These are phyloP conservation scores for Camellia granthamiana DNA, from an alignment of 148 eudicot species.

Conservation along the genomic window DNA sequence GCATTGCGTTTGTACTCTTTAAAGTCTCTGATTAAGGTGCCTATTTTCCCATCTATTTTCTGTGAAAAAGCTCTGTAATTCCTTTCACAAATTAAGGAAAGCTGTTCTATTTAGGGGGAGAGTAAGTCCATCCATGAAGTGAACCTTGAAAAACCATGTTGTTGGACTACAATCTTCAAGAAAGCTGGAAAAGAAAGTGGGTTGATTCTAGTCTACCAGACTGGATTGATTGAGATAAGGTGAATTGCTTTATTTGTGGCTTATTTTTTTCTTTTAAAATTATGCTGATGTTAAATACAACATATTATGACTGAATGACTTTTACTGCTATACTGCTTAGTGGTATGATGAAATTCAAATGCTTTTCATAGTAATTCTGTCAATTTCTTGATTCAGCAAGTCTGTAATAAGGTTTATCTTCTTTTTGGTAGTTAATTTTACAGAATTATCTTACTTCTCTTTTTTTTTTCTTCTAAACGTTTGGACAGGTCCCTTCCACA, in stretches of 20 bases:
- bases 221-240: constrained; percentile 84
- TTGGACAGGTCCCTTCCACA: constrained; percentile 72
- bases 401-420: background rate
- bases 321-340: background rate
- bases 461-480: background rate
- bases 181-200: constrained; percentile 50
- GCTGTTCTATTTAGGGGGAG: constrained; percentile 50
- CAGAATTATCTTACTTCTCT: background rate
- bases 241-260: constrained; percentile 24
- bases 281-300: background rate
- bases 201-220: constrained; percentile 67
- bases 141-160: constrained; percentile 55
- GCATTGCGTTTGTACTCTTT: constrained; percentile 50
- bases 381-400: background rate
- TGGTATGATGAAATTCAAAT: background rate
- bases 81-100: constrained; percentile 7
- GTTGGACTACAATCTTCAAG: constrained; percentile 61
- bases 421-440: background rate
- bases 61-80: background rate
- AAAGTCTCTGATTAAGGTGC: constrained; percentile 69
- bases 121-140: constrained; percentile 41
- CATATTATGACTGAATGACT: background rate
- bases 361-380: background rate
- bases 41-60: constrained; percentile 15
- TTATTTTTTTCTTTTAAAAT: background rate